Evolutionary conservation across 2,329 filamentous ascomycete species (phyloP).

Genomic region (Phoma herbarum): DNA sequence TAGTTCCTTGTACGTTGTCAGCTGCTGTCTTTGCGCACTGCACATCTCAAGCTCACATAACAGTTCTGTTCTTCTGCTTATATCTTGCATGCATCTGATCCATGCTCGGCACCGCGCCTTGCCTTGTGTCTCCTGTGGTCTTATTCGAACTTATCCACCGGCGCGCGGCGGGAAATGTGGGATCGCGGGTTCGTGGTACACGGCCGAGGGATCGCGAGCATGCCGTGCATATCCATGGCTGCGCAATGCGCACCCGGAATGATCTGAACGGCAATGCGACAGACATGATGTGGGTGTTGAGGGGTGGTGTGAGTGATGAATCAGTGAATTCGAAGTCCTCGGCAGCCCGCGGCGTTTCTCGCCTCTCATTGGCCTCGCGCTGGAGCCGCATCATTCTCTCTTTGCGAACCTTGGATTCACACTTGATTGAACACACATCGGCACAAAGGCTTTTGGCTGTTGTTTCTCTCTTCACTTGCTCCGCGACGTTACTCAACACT

Average conservation of each 20-base stretch:
- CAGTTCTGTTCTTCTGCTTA: conserved; percentile 72
- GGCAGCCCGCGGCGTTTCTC: conserved; percentile 41
- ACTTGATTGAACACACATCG: too few species aligned
- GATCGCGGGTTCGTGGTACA: conserved; percentile 29
- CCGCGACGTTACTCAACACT: too few species aligned
- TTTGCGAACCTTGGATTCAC: neutral
- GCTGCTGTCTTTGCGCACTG: neutral
- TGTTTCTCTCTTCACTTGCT: too few species aligned
- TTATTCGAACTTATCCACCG: conserved; percentile 45
- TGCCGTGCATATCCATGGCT: conserved; percentile 50
- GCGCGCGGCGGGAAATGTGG: conserved; percentile 30
- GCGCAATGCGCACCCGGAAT: conserved; percentile 27
- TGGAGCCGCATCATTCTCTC: conserved; percentile 9
- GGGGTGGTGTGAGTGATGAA: conserved; percentile 36
- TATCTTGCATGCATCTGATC: conserved; percentile 71
- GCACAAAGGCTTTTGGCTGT: too few species aligned
- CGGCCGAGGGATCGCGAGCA: conserved; percentile 44
- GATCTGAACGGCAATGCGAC: conserved; percentile 34
- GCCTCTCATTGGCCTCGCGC: conserved; percentile 30
- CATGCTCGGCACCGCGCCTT: conserved; percentile 64
- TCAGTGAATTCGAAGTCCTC: conserved; percentile 15
- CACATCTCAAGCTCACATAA: conserved; percentile 58
- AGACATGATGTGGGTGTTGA: conserved; percentile 40
- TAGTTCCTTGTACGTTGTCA: conserved; percentile 66
- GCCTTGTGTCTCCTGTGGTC: conserved; percentile 36